phyloP scores from a whole-genome alignment of 768 basidiomycete species.

The Kwoniella mangroviensis region DNA sequence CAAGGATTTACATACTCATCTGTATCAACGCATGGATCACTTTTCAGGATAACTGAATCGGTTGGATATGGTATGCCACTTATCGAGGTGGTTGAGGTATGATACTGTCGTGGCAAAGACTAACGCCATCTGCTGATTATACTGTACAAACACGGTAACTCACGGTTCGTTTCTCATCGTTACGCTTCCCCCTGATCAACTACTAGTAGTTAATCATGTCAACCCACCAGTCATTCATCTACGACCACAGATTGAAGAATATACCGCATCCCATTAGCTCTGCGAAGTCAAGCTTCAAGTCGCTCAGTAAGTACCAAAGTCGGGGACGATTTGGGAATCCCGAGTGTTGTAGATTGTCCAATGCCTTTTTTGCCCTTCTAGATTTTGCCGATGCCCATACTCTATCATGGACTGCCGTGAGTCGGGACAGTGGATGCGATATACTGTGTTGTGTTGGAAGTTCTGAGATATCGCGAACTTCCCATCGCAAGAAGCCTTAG shows the following conservation, averaged over 20 bases:
- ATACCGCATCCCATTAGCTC: background rate
- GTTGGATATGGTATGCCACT: background rate
- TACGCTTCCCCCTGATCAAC: too few species aligned
- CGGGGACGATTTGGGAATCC: background rate
- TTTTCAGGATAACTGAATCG: slow-evolving; percentile 20
- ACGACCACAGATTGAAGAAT: background rate
- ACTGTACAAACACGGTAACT: background rate
- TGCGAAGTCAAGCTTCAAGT: background rate
- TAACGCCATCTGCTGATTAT: background rate
- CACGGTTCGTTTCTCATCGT: background rate
- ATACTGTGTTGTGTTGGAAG: too few species aligned
- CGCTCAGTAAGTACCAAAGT: background rate
- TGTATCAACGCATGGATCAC: slow-evolving; percentile 38
- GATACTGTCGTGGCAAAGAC: background rate
- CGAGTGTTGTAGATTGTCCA: background rate
- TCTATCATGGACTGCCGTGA: too few species aligned
- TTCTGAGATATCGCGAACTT: too few species aligned
- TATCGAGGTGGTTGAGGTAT: background rate
- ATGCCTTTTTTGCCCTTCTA: background rate
- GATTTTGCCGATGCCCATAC: too few species aligned
- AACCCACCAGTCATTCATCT: background rate
- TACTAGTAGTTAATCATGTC: background rate
- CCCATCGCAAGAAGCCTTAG: too few species aligned
- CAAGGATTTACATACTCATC: background rate
- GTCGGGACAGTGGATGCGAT: too few species aligned